phyloP scores from a whole-genome alignment of 2,329 filamentous ascomycete genomes.

The Colletotrichum euphorbiae region DNA sequence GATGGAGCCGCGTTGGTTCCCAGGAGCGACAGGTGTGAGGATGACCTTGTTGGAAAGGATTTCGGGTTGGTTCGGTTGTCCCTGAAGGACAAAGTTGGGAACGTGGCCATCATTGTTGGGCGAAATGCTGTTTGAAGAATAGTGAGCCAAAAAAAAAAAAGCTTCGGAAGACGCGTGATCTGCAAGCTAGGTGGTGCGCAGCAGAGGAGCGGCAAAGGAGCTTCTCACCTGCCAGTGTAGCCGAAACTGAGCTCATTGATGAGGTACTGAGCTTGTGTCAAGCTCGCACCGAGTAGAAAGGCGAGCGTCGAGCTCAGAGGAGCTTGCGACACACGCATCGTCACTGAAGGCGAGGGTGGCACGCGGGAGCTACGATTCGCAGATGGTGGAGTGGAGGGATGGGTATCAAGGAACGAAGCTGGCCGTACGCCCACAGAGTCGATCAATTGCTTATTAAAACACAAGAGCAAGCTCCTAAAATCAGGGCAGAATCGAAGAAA shows the following conservation, averaged over 20 bases:
- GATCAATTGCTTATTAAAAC: constrained; percentile 38
- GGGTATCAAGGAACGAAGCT: constrained; percentile 36
- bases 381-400: constrained; percentile 5
- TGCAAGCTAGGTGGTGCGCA: neutral
- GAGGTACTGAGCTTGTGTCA: constrained; percentile 73
- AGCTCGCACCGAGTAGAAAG: constrained; percentile 57
- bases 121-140: constrained; percentile 32
- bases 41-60: constrained; percentile 90
- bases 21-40: constrained; percentile 88
- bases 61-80: constrained; percentile 68
- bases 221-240: constrained; percentile 69
- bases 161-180: neutral
- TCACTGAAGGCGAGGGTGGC: constrained; percentile 42
- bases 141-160: constrained; percentile 18
- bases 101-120: constrained; percentile 48
- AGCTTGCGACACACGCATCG: constrained; percentile 55
- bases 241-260: constrained; percentile 84
- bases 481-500: constrained; percentile 28
- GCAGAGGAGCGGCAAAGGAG: neutral
- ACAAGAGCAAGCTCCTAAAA: constrained; percentile 33
- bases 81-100: constrained; percentile 66
- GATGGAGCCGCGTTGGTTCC: constrained; percentile 83
- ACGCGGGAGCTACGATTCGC: constrained; percentile 17
- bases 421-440: constrained; percentile 32
- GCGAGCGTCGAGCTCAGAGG: constrained; percentile 50